Percentiles rank a stretch among this genome's conserved stretches.
Conservation (phyloP, 805 yeast species). For the Suhomyces sp. region DNA sequence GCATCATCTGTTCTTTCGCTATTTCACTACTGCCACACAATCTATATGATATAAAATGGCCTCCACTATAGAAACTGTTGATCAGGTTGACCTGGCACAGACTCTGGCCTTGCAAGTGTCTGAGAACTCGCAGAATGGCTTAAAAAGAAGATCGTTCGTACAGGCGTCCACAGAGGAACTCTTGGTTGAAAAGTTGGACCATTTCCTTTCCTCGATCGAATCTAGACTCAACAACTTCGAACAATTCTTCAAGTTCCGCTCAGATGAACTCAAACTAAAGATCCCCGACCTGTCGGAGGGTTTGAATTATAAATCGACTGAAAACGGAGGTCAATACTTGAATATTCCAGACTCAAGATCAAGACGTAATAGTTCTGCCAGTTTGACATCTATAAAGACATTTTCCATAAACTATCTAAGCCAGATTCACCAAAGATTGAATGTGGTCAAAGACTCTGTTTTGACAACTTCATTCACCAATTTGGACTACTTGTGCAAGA, state of each 20-base stretch:
- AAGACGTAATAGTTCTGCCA: slow-evolving; percentile 29
- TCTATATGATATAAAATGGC: too few species aligned
- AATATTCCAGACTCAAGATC: slow-evolving; percentile 9
- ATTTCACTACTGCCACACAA: too few species aligned
- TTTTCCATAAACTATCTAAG: slow-evolving; percentile 35
- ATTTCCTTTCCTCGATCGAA: slow-evolving; percentile 44
- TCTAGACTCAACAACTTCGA: slow-evolving; percentile 40
- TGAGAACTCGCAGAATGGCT: too few species aligned
- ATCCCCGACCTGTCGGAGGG: slow-evolving; percentile 3
- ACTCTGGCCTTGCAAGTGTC: too few species aligned
- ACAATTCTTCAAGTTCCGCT: slow-evolving; percentile 33
- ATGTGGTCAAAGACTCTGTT: slow-evolving; percentile 36
- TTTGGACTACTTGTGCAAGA: slow-evolving; percentile 37
- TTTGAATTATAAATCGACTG: slow-evolving; percentile 3
- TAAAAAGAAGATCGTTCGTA: too few species aligned
- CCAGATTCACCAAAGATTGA: slow-evolving; percentile 35
- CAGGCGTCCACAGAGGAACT: slow-evolving; percentile 33
- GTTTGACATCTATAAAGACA: slow-evolving; percentile 27
- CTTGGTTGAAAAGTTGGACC: slow-evolving; percentile 40
- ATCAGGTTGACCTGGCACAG: too few species aligned
- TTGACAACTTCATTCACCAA: slow-evolving; percentile 37
- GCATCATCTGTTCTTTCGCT: too few species aligned
- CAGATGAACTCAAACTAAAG: slow-evolving; percentile 14
- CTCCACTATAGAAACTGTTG: too few species aligned
- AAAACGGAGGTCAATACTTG: background rate